Evolutionary conservation across 163 green algal species (phyloP), one percentile per base, ranked within the genome.

Genomic region (Trebouxia gelatinosa): DNA sequence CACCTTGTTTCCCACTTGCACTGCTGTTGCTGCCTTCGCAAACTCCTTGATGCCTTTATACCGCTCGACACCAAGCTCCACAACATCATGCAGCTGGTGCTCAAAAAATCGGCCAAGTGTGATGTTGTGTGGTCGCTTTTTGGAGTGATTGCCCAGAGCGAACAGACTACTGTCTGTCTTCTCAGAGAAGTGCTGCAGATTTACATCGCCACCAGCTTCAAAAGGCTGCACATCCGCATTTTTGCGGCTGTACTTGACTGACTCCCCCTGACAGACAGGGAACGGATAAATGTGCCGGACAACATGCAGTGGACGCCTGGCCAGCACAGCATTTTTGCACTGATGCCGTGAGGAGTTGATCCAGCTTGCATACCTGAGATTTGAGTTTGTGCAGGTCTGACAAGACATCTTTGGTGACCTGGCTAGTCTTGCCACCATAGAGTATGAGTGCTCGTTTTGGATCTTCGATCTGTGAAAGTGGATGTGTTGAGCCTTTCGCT

Each of bases 91-190:
- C 58, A 99, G 67, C 2, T 90, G 87, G 66, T 89, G 88, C 81
- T 99, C 93, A 75, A 92, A 99, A 74, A 98, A 91, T 28, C 96
- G 87, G 4, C 96, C 96, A 0, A 99, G 67, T 1, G 93, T 85
- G 5, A 99, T 80, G 84, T 98, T 98, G 89, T 99, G 83, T 6
- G 96, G 96, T 34, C 96, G 88, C 83, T 99, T 99, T 87, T 99
- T 99, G 70, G 86, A 90, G 83, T 98, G 92, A 23, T 79, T 90
- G 48, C 87, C 96, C 39, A 99, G 74, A 40, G 86, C 89, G 84
- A 99, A 99, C 28, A 96, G 54, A 16, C 83, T 84, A 79, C 89
- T 93, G 81, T 98, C 90, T 28, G 81, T 87, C n/a, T 90, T 90
- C 34, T 85, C 79, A 48, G 85, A 89, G 67, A 97, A 94, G 59